A percentile compares a stretch with the other conserved stretches of the same genome.
These are phyloP conservation scores for Aphanocladium album DNA, from an alignment of 2,329 filamentous ascomycete species.

Conservation along the genomic window DNA sequence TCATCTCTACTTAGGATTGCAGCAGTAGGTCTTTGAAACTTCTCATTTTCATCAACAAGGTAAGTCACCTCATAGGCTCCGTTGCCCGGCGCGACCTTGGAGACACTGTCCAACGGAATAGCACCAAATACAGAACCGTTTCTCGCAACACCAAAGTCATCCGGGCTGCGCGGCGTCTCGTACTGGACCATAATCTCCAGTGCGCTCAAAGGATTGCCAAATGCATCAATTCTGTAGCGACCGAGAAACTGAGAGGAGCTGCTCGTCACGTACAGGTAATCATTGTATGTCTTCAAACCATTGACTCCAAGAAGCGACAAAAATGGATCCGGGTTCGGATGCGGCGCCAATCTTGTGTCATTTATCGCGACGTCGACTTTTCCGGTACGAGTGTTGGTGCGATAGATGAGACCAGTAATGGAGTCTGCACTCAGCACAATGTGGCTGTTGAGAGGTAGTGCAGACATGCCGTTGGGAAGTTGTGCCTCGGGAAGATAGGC, in stretches of 20 bases:
- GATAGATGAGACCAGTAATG: constrained; percentile 15
- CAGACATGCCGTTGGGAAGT: constrained; percentile 21
- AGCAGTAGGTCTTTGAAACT: constrained; percentile 14
- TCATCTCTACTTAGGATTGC: constrained; percentile 15
- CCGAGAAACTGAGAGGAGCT: constrained; percentile 14
- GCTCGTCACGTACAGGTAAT: constrained; percentile 21
- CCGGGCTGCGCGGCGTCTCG: constrained; percentile 6
- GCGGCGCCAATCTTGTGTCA: constrained; percentile 13
- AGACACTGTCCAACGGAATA: constrained; percentile 3
- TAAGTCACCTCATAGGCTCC: background rate
- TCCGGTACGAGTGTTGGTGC: constrained; percentile 16
- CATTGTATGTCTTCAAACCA: constrained; percentile 15
- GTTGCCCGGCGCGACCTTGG: background rate
- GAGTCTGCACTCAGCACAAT: constrained; percentile 21
- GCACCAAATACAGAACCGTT: constrained; percentile 16
- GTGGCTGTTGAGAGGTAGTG: constrained; percentile 13
- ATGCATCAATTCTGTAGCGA: constrained; percentile 12
- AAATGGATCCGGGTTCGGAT: constrained; percentile 5
- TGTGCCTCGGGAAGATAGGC: constrained; percentile 13
- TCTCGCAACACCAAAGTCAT: constrained; percentile 16
- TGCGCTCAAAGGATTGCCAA: constrained; percentile 4
- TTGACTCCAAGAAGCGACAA: constrained; percentile 17
- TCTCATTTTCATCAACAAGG: constrained; percentile 6
- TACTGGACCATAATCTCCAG: constrained; percentile 13
- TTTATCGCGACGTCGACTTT: constrained; percentile 14